These are phyloP conservation scores for Termitomyces sp. DNA, from an alignment of 768 basidiomycete genomes.

Conservation along the genomic window DNA sequence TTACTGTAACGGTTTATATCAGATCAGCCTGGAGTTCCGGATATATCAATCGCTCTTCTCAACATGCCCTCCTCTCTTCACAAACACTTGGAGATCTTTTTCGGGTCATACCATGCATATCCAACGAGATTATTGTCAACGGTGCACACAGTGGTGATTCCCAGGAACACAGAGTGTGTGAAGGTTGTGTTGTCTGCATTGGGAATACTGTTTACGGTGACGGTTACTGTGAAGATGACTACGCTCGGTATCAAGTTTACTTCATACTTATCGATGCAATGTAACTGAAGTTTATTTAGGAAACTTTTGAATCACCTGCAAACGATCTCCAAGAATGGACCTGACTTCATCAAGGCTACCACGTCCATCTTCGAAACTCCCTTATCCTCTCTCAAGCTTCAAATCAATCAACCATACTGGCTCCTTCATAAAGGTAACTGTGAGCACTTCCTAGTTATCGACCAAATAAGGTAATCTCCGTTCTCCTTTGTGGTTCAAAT, in stretches of 20 bases:
- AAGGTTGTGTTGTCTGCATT: slow-evolving; percentile 53
- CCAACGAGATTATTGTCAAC: slow-evolving; percentile 48
- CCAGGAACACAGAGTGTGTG: slow-evolving; percentile 8
- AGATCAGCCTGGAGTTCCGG: slow-evolving; percentile 58
- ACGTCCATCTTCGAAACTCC: slow-evolving; percentile 41
- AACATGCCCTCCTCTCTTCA: slow-evolving; percentile 64
- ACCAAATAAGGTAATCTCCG: slow-evolving; percentile 58
- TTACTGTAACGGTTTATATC: slow-evolving; percentile 58
- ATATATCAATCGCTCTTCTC: slow-evolving; percentile 56
- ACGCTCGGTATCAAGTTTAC: slow-evolving; percentile 39
- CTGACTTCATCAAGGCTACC: slow-evolving; percentile 30
- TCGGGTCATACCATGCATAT: slow-evolving; percentile 54
- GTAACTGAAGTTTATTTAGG: slow-evolving; percentile 25
- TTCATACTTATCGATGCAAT: slow-evolving; percentile 37
- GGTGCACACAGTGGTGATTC: slow-evolving; percentile 16
- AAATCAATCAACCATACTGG: slow-evolving; percentile 77
- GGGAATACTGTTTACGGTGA: slow-evolving; percentile 59
- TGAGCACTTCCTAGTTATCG: slow-evolving; percentile 72
- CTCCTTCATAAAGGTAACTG: slow-evolving; percentile 77
- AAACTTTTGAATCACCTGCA: slow-evolving; percentile 22
- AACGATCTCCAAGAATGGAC: slow-evolving; percentile 25
- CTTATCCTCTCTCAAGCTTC: slow-evolving; percentile 51
- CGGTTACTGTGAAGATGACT: slow-evolving; percentile 41
- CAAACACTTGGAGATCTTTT: slow-evolving; percentile 67
- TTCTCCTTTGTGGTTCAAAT: background rate